phyloP scores from a whole-genome alignment of 331 rosid genomes.

The Erythrophleum ivorense region DNA sequence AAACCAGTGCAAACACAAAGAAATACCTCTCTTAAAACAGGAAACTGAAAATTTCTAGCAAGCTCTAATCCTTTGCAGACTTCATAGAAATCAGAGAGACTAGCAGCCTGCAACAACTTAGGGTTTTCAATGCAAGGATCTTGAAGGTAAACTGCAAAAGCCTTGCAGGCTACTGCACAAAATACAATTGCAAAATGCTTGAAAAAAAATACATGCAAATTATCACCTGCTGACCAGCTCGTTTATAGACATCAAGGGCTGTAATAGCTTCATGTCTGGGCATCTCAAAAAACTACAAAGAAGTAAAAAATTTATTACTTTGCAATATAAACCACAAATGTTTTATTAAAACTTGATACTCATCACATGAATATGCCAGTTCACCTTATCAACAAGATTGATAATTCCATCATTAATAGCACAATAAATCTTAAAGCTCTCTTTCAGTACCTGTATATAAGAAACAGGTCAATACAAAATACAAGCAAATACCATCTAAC shows the following conservation, averaged over 20 bases:
- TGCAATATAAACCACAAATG: slow-evolving; percentile 14
- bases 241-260: slow-evolving; percentile 92
- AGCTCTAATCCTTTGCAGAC: slow-evolving; percentile 95
- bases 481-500: slow-evolving; percentile 11
- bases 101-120: slow-evolving; percentile 67
- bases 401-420: slow-evolving; percentile 97
- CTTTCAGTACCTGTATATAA: slow-evolving; percentile 79
- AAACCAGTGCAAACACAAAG: slow-evolving; percentile 22
- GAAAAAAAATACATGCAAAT: not conserved
- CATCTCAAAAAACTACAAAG: slow-evolving; percentile 93
- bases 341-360: slow-evolving; percentile 4
- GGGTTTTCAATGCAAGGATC: slow-evolving; percentile 30
- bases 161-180: not conserved
- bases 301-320: slow-evolving; percentile 7
- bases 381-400: slow-evolving; percentile 97
- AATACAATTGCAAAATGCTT: slow-evolving; percentile 16
- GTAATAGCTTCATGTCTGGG: slow-evolving; percentile 93
- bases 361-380: slow-evolving; percentile 21
- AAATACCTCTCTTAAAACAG: slow-evolving; percentile 85
- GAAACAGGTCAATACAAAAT: slow-evolving; percentile 34
- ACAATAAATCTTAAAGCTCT: slow-evolving; percentile 98
- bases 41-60: slow-evolving; percentile 98
- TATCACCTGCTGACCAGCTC: slow-evolving; percentile 97
- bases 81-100: slow-evolving; percentile 89
- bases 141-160: slow-evolving; percentile 30